Evolutionary conservation across 768 basidiomycete genomes (phyloP).

Genomic region (Serendipita sp.): DNA sequence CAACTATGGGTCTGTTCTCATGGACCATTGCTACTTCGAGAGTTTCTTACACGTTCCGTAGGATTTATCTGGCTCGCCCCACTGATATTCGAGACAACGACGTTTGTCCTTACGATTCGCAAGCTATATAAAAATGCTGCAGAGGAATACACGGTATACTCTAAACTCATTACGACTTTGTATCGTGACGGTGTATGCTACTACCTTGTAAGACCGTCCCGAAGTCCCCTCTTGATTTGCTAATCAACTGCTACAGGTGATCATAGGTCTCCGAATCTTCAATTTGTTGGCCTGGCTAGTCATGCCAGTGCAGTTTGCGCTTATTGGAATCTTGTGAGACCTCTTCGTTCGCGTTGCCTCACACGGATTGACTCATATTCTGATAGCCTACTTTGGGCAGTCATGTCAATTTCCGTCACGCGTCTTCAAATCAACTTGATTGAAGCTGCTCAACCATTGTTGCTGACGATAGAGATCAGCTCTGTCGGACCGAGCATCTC

Average conservation of each 20-base stretch:
- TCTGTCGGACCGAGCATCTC: neutral
- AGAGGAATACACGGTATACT: neutral
- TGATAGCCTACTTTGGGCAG: neutral
- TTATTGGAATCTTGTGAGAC: neutral
- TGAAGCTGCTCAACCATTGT: neutral
- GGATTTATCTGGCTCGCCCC: conserved; percentile 1
- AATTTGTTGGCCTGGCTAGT: neutral
- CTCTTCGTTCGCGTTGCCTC: neutral
- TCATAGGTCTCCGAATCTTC: neutral
- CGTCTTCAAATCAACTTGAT: neutral
- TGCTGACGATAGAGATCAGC: neutral
- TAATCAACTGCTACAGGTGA: neutral
- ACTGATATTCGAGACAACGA: neutral
- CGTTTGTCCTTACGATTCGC: neutral
- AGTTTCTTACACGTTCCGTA: neutral
- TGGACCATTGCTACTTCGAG: neutral
- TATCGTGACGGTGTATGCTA: conserved; percentile 2
- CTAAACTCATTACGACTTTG: neutral
- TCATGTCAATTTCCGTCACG: neutral
- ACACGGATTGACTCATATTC: neutral
- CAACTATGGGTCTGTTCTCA: neutral
- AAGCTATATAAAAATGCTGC: conserved; percentile 1
- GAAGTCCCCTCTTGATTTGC: neutral
- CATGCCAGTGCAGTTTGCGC: neutral
- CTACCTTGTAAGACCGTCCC: neutral